phyloP scores from a whole-genome alignment of 345 rosid genomes.

The Citrus unshiu region DNA sequence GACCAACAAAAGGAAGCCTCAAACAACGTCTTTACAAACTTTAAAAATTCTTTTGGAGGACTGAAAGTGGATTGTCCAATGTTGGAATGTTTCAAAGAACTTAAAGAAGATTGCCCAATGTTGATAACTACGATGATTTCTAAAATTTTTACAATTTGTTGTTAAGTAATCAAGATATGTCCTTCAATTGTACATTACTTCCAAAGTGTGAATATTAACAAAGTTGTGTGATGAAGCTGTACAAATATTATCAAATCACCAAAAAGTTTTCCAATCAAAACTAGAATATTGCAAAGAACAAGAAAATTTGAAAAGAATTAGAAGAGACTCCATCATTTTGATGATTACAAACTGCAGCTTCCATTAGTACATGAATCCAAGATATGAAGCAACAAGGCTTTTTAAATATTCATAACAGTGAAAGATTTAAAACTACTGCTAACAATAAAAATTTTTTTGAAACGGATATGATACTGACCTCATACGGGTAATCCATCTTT shows the following conservation, averaged over 20 bases:
- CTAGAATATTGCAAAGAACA: background rate
- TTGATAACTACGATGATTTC: background rate
- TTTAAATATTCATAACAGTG: background rate
- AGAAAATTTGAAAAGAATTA: background rate
- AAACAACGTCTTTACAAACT: background rate
- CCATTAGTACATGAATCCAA: background rate
- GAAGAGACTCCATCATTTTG: conserved; percentile 3
- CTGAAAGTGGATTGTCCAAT: background rate
- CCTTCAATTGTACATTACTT: background rate
- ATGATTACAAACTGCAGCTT: background rate
- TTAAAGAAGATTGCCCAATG: background rate
- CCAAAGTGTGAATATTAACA: background rate
- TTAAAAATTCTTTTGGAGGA: background rate
- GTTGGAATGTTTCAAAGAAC: background rate
- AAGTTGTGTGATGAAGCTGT: background rate
- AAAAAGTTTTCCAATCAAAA: background rate
- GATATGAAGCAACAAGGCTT: background rate
- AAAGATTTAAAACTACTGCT: background rate
- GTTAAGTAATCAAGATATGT: background rate
- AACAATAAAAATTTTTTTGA: background rate
- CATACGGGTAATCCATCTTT: conserved; percentile 94
- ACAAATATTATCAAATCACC: background rate
- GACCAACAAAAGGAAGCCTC: background rate
- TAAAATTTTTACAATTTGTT: background rate
- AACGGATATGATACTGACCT: conserved; percentile 42